Evolutionary conservation across 208 protist species (phyloP).

Genomic region (Naegleria lovaniensis): DNA sequence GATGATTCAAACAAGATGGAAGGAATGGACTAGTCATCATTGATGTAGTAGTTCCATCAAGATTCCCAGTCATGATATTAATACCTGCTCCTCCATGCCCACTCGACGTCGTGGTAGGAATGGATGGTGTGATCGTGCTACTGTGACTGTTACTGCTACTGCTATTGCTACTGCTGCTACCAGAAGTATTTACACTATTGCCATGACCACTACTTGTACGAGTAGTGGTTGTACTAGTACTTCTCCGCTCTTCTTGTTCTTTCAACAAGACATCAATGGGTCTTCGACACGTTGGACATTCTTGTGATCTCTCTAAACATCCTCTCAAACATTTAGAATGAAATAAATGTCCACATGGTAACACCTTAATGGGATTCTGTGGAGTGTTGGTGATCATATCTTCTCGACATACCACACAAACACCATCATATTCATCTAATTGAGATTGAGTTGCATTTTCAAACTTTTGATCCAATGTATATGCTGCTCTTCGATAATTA

Average conservation of each 20-base stretch:
- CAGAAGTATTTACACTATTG: neutral
- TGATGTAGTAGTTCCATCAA: too few relatives aligned
- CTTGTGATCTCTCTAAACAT: slow-evolving; percentile 56
- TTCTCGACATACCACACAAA: slow-evolving; percentile 16
- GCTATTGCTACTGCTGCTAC: neutral
- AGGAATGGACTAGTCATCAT: too few relatives aligned
- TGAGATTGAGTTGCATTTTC: neutral
- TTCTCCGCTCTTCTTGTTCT: neutral
- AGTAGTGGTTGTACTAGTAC: neutral
- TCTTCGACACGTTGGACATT: slow-evolving; percentile 58
- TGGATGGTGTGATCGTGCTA: neutral
- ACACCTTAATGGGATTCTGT: slow-evolving; percentile 43
- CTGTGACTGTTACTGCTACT: too few relatives aligned
- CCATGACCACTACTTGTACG: too few relatives aligned
- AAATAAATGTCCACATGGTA: slow-evolving; percentile 71
- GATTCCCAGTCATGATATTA: too few relatives aligned
- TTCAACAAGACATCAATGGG: slow-evolving; percentile 4
- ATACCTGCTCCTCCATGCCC: neutral
- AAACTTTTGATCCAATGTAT: slow-evolving; percentile 1
- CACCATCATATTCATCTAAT: neutral
- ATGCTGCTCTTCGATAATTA: neutral
- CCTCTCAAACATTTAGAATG: slow-evolving; percentile 63
- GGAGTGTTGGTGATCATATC: neutral
- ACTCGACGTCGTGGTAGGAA: neutral
- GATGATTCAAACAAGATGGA: neutral